These are phyloP conservation scores for Passiflora organensis DNA, from an alignment of 345 rosid genomes.

Conservation along the genomic window DNA sequence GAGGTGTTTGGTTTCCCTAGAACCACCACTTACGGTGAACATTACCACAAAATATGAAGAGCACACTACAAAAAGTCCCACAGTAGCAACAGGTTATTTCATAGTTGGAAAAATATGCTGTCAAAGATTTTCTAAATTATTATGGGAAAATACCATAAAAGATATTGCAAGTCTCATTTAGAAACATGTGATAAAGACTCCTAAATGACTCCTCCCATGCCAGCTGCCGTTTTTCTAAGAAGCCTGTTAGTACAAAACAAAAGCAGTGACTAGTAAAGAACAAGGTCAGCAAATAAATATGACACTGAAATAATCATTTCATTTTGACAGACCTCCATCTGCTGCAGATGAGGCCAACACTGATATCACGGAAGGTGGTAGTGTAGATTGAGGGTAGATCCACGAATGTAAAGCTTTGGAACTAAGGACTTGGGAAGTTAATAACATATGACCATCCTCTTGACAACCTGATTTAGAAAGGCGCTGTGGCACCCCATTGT, in stretches of 20 bases:
- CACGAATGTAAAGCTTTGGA: slow-evolving; percentile 70
- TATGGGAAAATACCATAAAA: slow-evolving; percentile 67
- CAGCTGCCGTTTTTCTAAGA: slow-evolving; percentile 54
- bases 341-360: slow-evolving; percentile 47
- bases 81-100: slow-evolving; percentile 14
- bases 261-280: slow-evolving; percentile 13
- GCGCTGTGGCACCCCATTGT: slow-evolving; percentile 41
- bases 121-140: neutral
- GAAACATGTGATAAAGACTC: slow-evolving; percentile 75
- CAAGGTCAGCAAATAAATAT: slow-evolving; percentile 1
- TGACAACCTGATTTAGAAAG: slow-evolving; percentile 28
- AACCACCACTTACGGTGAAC: slow-evolving; percentile 50
- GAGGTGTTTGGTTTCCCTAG: slow-evolving; percentile 34
- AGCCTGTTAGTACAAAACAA: slow-evolving; percentile 52
- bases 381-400: slow-evolving; percentile 83
- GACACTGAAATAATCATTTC: slow-evolving; percentile 1
- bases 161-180: slow-evolving; percentile 59
- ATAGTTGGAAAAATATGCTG: neutral
- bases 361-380: slow-evolving; percentile 71
- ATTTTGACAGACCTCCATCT: slow-evolving; percentile 56
- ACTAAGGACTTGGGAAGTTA: slow-evolving; percentile 36
- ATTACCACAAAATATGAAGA: slow-evolving; percentile 86
- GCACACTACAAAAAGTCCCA: slow-evolving; percentile 48
- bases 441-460: slow-evolving; percentile 23
- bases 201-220: slow-evolving; percentile 93